phyloP scores from a whole-genome alignment of 108 stramenopile genomes.

The Halocafeteria seosinensis region DNA sequence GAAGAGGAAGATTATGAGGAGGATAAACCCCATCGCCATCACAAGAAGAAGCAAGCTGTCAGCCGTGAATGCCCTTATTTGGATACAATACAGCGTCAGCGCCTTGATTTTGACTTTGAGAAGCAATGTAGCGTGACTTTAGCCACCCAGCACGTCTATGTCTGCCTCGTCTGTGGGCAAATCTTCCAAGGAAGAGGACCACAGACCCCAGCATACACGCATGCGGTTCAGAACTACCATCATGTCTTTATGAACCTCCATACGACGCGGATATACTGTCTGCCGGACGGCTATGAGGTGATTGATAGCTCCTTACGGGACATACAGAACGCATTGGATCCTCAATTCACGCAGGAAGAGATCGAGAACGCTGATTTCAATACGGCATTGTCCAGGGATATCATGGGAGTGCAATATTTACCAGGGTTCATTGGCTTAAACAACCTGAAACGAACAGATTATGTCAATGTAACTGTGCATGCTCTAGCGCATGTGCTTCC shows the following conservation, averaged over 20 bases:
- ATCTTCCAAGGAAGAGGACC: conserved; percentile 76
- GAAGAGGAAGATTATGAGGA: too few relatives aligned
- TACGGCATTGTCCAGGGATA: conserved; percentile 56
- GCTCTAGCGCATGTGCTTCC: conserved; percentile 71
- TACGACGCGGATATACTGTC: conserved; percentile 6
- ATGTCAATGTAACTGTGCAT: conserved; percentile 71
- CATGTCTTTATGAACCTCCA: conserved; percentile 72
- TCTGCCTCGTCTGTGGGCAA: conserved; percentile 89
- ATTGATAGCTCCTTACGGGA: conserved; percentile 53
- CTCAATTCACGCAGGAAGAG: conserved; percentile 44
- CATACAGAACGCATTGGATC: conserved; percentile 60
- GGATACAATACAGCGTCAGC: conserved; percentile 77
- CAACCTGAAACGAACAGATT: conserved; percentile 78
- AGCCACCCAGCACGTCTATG: conserved; percentile 75
- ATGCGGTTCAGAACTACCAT: conserved; percentile 69
- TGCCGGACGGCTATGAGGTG: conserved; percentile 75
- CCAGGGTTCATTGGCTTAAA: conserved; percentile 85
- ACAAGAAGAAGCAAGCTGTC: too few relatives aligned
- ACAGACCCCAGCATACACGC: conserved; percentile 81
- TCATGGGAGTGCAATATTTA: conserved; percentile 71
- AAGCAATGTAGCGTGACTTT: conserved; percentile 62
- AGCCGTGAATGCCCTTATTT: conserved; percentile 70
- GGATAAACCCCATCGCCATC: too few relatives aligned
- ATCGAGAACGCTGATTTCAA: conserved; percentile 56
- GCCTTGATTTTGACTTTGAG: conserved; percentile 79